phyloP scores from a whole-genome alignment of 306 rosid genomes.

The Prunus padus region DNA sequence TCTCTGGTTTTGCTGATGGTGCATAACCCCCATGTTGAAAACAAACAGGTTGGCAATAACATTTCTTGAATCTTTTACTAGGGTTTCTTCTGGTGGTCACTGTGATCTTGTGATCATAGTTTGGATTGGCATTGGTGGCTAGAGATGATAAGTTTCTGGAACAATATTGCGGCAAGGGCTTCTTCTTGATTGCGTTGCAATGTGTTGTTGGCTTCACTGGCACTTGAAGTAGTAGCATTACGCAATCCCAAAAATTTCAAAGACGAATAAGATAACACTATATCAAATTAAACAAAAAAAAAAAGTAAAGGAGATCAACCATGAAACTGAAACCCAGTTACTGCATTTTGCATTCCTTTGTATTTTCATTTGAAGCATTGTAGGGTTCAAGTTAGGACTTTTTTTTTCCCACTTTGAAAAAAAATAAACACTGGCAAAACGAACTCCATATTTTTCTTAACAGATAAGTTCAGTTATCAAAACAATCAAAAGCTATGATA shows the following conservation, averaged over 20 bases:
- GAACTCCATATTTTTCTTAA: not conserved
- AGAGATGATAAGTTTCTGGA: not conserved
- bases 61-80: not conserved
- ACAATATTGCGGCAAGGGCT: not conserved
- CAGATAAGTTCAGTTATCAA: not conserved
- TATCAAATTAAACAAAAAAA: not conserved
- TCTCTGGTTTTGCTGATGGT: not conserved
- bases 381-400: no score
- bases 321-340: not conserved
- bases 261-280: not conserved
- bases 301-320: not conserved
- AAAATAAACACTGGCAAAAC: not conserved
- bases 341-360: not conserved
- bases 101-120: not conserved
- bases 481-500: no score
- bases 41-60: not conserved
- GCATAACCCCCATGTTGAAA: not conserved
- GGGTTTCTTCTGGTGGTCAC: not conserved
- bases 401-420: not conserved
- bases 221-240: constrained; percentile 6
- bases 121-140: not conserved
- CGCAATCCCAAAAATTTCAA: constrained; percentile 7
- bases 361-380: not conserved
- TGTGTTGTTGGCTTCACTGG: not conserved
- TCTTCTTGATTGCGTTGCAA: not conserved